These are phyloP conservation scores for Botrytis sinoallii DNA, from an alignment of 2,329 filamentous ascomycete species.

Conservation along the genomic window DNA sequence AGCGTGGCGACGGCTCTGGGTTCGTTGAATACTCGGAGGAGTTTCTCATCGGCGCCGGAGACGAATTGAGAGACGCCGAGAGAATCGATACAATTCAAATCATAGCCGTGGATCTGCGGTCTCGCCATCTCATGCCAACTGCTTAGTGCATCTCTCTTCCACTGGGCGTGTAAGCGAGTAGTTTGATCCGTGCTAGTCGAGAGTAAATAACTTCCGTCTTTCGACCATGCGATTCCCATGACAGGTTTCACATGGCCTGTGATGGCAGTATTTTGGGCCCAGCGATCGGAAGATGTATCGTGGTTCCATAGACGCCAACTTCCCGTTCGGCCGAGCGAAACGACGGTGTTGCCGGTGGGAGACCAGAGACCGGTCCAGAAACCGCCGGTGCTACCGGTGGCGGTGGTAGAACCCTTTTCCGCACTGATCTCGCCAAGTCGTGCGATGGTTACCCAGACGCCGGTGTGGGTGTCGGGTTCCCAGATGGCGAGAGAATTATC, in stretches of 20 bases:
- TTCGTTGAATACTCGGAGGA: slow-evolving; percentile 92
- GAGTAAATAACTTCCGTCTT: slow-evolving; percentile 76
- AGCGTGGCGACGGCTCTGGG: slow-evolving; percentile 78
- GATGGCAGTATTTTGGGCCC: slow-evolving; percentile 74
- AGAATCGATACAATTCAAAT: slow-evolving; percentile 88
- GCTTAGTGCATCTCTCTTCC: slow-evolving; percentile 52
- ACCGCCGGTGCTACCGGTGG: slow-evolving; percentile 90
- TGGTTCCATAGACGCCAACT: slow-evolving; percentile 88
- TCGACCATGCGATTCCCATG: slow-evolving; percentile 80
- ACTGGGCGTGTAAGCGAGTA: slow-evolving; percentile 79
- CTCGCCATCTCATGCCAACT: slow-evolving; percentile 96
- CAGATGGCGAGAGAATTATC: slow-evolving; percentile 94
- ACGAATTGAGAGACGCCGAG: slow-evolving; percentile 75
- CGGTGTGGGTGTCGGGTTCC: slow-evolving; percentile 78
- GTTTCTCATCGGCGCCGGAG: slow-evolving; percentile 93
- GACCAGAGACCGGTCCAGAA: slow-evolving; percentile 97
- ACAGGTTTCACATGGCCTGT: slow-evolving; percentile 82
- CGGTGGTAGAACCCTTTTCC: slow-evolving; percentile 93
- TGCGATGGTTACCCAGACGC: slow-evolving; percentile 85
- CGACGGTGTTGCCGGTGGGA: slow-evolving; percentile 69
- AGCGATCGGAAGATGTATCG: slow-evolving; percentile 58
- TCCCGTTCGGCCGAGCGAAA: slow-evolving; percentile 83
- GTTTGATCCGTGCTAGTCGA: slow-evolving; percentile 93
- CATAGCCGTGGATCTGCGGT: slow-evolving; percentile 97
- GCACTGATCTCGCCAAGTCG: slow-evolving; percentile 90